Conservation (phyloP, 2,329 filamentous ascomycete genomes). For the Calonectria pteridis region DNA sequence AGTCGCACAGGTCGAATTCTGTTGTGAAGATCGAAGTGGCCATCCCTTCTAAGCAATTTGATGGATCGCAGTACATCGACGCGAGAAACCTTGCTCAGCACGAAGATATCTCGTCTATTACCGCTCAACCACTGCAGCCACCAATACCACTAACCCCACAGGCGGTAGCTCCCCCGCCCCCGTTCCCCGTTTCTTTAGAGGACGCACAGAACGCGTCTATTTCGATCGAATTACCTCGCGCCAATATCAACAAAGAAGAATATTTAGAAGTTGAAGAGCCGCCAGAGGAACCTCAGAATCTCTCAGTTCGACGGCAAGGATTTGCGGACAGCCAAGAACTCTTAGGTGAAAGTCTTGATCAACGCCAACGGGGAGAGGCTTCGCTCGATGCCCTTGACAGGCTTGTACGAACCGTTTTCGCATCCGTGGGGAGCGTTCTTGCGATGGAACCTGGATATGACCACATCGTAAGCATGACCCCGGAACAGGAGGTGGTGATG, state of each 20-base stretch:
- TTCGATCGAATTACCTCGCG: slow-evolving; percentile 61
- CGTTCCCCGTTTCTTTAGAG: slow-evolving; percentile 16
- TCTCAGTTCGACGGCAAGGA: slow-evolving; percentile 66
- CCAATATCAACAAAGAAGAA: slow-evolving; percentile 64
- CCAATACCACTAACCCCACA: slow-evolving; percentile 13
- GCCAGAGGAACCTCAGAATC: slow-evolving; percentile 59
- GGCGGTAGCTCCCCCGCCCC: slow-evolving; percentile 10
- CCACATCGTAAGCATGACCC: slow-evolving; percentile 65
- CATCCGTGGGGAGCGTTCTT: slow-evolving; percentile 79
- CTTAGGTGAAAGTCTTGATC: slow-evolving; percentile 76
- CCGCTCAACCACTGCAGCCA: slow-evolving; percentile 21
- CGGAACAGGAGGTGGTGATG: slow-evolving; percentile 75
- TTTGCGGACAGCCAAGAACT: slow-evolving; percentile 67
- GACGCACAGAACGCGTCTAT: slow-evolving; percentile 48
- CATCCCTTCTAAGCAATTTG: slow-evolving; percentile 59
- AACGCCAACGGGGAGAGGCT: slow-evolving; percentile 83
- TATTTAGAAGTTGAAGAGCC: slow-evolving; percentile 62
- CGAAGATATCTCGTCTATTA: slow-evolving; percentile 29
- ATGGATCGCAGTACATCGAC: slow-evolving; percentile 53
- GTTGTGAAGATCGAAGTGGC: slow-evolving; percentile 60
- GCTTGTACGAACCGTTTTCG: slow-evolving; percentile 79
- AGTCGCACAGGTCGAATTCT: slow-evolving; percentile 51
- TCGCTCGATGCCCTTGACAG: slow-evolving; percentile 78
- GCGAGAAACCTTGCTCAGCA: slow-evolving; percentile 41
- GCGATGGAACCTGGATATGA: slow-evolving; percentile 67